Base-by-base conservation (phyloP, 345 rosid genomes). In the Pistacia integerrima region DNA sequence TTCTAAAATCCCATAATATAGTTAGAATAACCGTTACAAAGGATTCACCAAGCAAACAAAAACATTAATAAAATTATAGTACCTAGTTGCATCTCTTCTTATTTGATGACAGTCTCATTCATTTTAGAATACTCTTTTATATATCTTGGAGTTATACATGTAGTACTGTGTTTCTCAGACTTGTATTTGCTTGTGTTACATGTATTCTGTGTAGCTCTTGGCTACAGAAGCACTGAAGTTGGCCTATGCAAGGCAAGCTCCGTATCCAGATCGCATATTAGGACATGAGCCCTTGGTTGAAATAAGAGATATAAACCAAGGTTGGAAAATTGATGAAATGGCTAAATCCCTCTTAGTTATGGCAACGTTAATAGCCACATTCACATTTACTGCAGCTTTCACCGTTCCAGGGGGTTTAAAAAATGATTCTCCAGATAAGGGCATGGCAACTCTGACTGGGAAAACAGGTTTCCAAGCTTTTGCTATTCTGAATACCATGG, bases 351-450 rank as follows among this genome's bases (percentile, higher is more conserved):
- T 81, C 13, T 14, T 11, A 0, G 3, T 72, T n/a, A 69, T 81
- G 62, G 55, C 80, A 28, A 67, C 83, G 10, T 28, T 76, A 4
- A 72, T 80, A 35, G 74, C 67, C 48, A 67, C 83, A 16, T 70
- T 80, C 62, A 80, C 71, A 33, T 80, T 72, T 25, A 70, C 77
- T 1, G 66, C 66, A n/a, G 74, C 69, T 1, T 76, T 76, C 73
- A 72, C 70, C 49, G 2, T 80, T 69, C 74, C 77, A 1, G 77
- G 77, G 16, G 77, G 83, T 33, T 67, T 51, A 2, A 46, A n/a
- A 16, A n/a, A 4, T n/a, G 60, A 9, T 4, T 54, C 33, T 46
- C 30, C 57, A 0, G 30, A 54, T 1, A 25, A 57, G 13, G 69
- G 79, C 66, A 59, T 5, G 46, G 62, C 79, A 17, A 18, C 4